Conservation (phyloP, 495 filamentous ascomycete genomes). For the Beverwykella pulmonaria region DNA sequence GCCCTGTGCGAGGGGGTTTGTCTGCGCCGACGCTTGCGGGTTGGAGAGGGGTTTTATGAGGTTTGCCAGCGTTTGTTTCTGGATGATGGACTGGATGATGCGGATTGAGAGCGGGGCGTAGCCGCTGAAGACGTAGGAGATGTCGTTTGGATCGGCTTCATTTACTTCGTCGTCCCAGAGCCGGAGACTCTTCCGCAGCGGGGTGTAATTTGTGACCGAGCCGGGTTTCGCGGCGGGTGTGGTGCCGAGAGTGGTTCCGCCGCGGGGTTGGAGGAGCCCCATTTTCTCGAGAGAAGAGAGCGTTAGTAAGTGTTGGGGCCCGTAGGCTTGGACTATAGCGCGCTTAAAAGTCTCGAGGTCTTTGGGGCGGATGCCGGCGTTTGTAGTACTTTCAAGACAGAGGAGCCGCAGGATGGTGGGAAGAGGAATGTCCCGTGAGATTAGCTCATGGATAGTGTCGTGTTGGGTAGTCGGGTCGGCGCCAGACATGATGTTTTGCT, state of each 20-base stretch:
- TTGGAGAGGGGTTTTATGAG: slow-evolving; percentile 50
- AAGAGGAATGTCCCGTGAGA: slow-evolving; percentile 79
- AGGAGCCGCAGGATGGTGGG: slow-evolving; percentile 79
- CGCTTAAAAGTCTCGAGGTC: slow-evolving; percentile 89
- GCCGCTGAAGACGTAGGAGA: slow-evolving; percentile 95
- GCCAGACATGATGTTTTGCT: slow-evolving; percentile 93
- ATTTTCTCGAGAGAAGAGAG: slow-evolving; percentile 88
- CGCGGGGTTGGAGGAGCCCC: slow-evolving; percentile 69
- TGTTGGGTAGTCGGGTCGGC: slow-evolving; percentile 85
- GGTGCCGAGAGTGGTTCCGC: slow-evolving; percentile 52
- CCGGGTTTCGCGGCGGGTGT: slow-evolving; percentile 43
- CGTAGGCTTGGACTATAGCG: slow-evolving; percentile 87
- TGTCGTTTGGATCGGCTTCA: slow-evolving; percentile 93
- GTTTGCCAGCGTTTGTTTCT: slow-evolving; percentile 80
- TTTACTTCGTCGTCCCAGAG: slow-evolving; percentile 97
- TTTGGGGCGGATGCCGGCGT: slow-evolving; percentile 80
- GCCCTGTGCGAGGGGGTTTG: slow-evolving; percentile 68
- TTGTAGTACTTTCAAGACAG: slow-evolving; percentile 88
- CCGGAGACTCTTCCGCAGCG: slow-evolving; percentile 78
- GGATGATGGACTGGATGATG: slow-evolving; percentile 90
- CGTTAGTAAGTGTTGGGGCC: slow-evolving; percentile 90
- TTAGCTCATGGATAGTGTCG: slow-evolving; percentile 88
- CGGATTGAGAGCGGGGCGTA: slow-evolving; percentile 93
- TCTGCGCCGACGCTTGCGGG: slow-evolving; percentile 53
- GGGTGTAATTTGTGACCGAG: slow-evolving; percentile 85